Evolutionary conservation across 352 stramenopile genomes (phyloP).

Genomic region (Pythium rishiriense): DNA sequence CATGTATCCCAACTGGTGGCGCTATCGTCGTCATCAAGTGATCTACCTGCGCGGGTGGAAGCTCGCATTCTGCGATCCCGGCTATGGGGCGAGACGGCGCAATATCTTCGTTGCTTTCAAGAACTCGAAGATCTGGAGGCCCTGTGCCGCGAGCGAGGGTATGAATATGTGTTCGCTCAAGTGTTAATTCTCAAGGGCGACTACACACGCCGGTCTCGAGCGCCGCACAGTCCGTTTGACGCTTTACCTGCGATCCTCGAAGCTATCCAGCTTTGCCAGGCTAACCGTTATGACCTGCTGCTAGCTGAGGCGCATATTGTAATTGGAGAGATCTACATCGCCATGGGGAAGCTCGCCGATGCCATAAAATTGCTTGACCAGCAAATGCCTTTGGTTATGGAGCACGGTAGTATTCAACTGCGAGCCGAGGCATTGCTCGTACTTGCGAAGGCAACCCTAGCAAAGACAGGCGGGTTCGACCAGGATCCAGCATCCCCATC

Average conservation of each 20-base stretch:
- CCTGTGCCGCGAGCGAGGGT: constrained; percentile 43
- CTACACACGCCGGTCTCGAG: constrained; percentile 35
- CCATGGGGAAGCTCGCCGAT: constrained; percentile 53
- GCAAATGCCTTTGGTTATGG: constrained; percentile 68
- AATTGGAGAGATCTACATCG: constrained; percentile 61
- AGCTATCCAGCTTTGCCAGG: constrained; percentile 46
- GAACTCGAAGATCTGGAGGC: constrained; percentile 40
- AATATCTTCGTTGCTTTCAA: constrained; percentile 43
- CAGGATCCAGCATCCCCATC: background rate
- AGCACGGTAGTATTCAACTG: constrained; percentile 57
- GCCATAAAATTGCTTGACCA: constrained; percentile 49
- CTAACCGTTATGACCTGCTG: constrained; percentile 59
- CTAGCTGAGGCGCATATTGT: constrained; percentile 57
- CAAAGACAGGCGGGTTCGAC: constrained; percentile 6
- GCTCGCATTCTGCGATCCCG: constrained; percentile 35
- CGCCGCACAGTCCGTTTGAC: constrained; percentile 50
- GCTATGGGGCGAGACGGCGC: constrained; percentile 31
- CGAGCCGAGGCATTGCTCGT: constrained; percentile 58
- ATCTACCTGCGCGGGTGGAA: constrained; percentile 50
- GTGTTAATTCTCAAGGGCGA: constrained; percentile 47
- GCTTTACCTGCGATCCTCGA: constrained; percentile 45
- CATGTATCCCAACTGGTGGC: constrained; percentile 46
- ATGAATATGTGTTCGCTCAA: constrained; percentile 51
- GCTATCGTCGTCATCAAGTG: constrained; percentile 48
- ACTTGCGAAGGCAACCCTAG: constrained; percentile 54